Evolutionary conservation across 2,329 filamentous ascomycete species (phyloP).

Genomic region (Penicillium sp.): DNA sequence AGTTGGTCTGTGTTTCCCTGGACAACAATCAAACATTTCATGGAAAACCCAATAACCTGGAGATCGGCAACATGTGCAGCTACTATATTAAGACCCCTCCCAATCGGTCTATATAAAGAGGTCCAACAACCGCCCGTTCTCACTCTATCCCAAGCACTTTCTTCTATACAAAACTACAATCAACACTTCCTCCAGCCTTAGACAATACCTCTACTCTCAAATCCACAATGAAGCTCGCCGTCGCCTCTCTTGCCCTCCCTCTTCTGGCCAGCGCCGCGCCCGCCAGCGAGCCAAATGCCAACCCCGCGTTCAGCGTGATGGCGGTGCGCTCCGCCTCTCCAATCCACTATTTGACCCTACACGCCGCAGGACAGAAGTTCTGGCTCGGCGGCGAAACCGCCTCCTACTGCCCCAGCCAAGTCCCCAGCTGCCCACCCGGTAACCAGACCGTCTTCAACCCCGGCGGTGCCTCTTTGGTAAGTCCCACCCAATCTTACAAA

Average conservation of each 20-base stretch:
- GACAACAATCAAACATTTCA: neutral
- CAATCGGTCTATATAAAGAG: constrained; percentile 4
- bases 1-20: neutral
- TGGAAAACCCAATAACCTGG: no score
- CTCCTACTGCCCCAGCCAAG: constrained; percentile 51
- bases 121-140: neutral
- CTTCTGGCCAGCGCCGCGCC: constrained; percentile 30
- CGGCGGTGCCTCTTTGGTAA: constrained; percentile 39
- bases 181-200: neutral
- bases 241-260: constrained; percentile 27
- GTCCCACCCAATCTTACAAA: constrained; percentile 14
- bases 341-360: constrained; percentile 50
- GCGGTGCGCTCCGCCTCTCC: constrained; percentile 49
- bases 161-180: neutral
- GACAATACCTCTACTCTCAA: neutral
- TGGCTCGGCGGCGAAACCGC: constrained; percentile 50
- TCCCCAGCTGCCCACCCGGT: constrained; percentile 46
- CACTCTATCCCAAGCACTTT: neutral
- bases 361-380: constrained; percentile 51
- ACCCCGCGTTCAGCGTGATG: constrained; percentile 45
- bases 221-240: constrained; percentile 28
- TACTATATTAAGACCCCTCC: neutral
- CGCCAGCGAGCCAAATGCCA: constrained; percentile 8
- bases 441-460: constrained; percentile 49
- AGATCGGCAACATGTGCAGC: neutral